Conservation (phyloP, 2,329 filamentous ascomycete species). For the Triangularia verruculosa region DNA sequence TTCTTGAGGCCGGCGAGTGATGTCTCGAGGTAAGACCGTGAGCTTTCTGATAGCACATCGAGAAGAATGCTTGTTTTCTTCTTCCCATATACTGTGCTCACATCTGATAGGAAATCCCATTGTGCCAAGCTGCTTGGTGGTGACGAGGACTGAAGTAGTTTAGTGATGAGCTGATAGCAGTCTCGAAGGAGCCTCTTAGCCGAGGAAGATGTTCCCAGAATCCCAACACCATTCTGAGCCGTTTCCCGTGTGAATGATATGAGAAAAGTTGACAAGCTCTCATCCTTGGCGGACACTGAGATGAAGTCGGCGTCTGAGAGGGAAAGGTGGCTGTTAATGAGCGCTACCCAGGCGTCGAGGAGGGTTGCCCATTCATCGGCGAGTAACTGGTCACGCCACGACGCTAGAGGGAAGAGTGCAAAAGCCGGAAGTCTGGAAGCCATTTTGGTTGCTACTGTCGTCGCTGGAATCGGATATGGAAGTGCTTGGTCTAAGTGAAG, state of each 20-base stretch:
- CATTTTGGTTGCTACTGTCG: conserved; percentile 13
- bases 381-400: conserved; percentile 63
- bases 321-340: conserved; percentile 63
- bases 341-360: conserved; percentile 70
- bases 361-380: conserved; percentile 74
- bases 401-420: conserved; percentile 70
- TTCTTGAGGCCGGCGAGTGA: conserved; percentile 60
- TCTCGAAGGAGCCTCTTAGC: conserved; percentile 55
- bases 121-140: conserved; percentile 50
- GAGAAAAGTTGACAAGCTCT: conserved; percentile 62
- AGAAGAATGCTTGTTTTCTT: conserved; percentile 55
- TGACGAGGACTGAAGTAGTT: conserved; percentile 48
- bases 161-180: conserved; percentile 62
- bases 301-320: conserved; percentile 56
- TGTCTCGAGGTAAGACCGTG: conserved; percentile 48
- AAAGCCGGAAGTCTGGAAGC: conserved; percentile 59
- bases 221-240: conserved; percentile 36
- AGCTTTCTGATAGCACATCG: conserved; percentile 49
- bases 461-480: not conserved
- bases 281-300: conserved; percentile 49
- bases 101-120: conserved; percentile 66
- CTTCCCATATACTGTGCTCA: conserved; percentile 65
- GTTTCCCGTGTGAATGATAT: conserved; percentile 61
- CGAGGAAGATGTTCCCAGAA: conserved; percentile 35
- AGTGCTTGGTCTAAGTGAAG: conserved; percentile 5